Evolutionary conservation across 1,284 basidiomycete genomes (phyloP).

Genomic region (Pterulicium gracile): DNA sequence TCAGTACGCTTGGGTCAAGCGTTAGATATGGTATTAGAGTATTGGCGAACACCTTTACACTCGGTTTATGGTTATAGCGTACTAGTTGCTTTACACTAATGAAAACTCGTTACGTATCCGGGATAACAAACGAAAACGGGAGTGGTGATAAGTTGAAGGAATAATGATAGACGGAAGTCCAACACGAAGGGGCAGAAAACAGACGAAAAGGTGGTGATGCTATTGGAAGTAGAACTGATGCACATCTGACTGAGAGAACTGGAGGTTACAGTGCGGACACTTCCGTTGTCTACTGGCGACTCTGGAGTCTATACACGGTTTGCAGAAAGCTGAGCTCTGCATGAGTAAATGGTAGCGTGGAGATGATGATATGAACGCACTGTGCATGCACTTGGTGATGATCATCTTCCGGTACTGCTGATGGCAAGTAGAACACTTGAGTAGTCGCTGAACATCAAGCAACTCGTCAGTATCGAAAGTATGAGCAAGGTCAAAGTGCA

Average conservation of each 20-base stretch:
- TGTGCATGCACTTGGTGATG: slow-evolving; percentile 92
- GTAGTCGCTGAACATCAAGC: slow-evolving; percentile 71
- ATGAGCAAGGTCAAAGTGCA: slow-evolving; percentile 10
- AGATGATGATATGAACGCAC: slow-evolving; percentile 35
- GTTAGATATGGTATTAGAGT: slow-evolving; percentile 32
- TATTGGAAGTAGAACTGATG: slow-evolving; percentile 80
- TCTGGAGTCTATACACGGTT: slow-evolving; percentile 78
- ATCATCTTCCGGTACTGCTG: slow-evolving; percentile 78
- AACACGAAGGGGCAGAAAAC: slow-evolving; percentile 11
- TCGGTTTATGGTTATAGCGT: no score
- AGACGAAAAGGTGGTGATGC: slow-evolving; percentile 7
- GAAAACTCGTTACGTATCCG: no score
- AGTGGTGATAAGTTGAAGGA: slow-evolving; percentile 8
- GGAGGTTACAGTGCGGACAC: slow-evolving; percentile 84
- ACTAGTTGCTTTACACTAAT: no score
- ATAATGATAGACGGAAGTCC: slow-evolving; percentile 9
- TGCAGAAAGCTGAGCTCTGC: slow-evolving; percentile 68
- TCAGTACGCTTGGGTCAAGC: slow-evolving; percentile 93
- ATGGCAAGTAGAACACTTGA: slow-evolving; percentile 90
- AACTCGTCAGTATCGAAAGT: slow-evolving; percentile 11
- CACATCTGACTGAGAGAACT: slow-evolving; percentile 84
- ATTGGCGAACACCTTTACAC: neutral
- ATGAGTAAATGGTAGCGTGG: slow-evolving; percentile 3
- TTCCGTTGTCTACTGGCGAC: slow-evolving; percentile 90
- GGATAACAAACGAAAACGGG: no score